Percentiles rank a stretch among this genome's conserved stretches.
These are phyloP conservation scores for Penicillium atrosanguineum DNA, from an alignment of 495 filamentous ascomycete species.

Conservation along the genomic window DNA sequence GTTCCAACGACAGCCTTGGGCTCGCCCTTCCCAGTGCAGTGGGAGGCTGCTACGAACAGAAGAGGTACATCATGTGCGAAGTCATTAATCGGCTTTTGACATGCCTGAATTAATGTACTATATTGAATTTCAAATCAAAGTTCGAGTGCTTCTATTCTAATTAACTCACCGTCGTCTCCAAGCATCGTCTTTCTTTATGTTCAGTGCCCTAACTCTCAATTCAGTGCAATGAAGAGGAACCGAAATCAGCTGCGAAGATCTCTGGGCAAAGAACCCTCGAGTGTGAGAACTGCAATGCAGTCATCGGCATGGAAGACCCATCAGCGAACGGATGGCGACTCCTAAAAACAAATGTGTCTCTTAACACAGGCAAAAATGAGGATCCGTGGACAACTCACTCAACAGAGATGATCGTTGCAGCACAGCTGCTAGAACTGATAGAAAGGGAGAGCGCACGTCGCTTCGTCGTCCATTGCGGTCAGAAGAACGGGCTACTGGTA, in stretches of 20 bases:
- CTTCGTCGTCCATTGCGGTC: slow-evolving; percentile 46
- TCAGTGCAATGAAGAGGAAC: slow-evolving; percentile 23
- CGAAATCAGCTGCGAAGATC: background rate
- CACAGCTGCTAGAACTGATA: slow-evolving; percentile 51
- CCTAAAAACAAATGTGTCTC: slow-evolving; percentile 49
- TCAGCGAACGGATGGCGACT: slow-evolving; percentile 43
- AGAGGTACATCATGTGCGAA: slow-evolving; percentile 53
- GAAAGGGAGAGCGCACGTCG: slow-evolving; percentile 47
- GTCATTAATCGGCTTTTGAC: background rate
- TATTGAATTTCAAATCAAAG: slow-evolving; percentile 2
- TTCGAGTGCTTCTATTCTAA: background rate
- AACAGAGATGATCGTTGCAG: slow-evolving; percentile 50
- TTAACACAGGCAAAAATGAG: slow-evolving; percentile 15
- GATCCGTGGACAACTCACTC: slow-evolving; percentile 35
- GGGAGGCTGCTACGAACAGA: slow-evolving; percentile 47
- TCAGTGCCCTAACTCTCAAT: background rate
- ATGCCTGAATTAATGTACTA: slow-evolving; percentile 1
- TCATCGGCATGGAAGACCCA: slow-evolving; percentile 45
- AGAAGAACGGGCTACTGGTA: slow-evolving; percentile 42
- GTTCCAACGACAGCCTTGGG: slow-evolving; percentile 27
- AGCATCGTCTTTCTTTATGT: background rate
- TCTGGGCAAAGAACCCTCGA: slow-evolving; percentile 23
- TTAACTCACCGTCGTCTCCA: background rate
- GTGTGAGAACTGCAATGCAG: slow-evolving; percentile 40
- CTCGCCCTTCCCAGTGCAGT: slow-evolving; percentile 45